These are phyloP conservation scores for Metschnikowia noctiluminum DNA, from an alignment of 805 yeast genomes.

Conservation along the genomic window DNA sequence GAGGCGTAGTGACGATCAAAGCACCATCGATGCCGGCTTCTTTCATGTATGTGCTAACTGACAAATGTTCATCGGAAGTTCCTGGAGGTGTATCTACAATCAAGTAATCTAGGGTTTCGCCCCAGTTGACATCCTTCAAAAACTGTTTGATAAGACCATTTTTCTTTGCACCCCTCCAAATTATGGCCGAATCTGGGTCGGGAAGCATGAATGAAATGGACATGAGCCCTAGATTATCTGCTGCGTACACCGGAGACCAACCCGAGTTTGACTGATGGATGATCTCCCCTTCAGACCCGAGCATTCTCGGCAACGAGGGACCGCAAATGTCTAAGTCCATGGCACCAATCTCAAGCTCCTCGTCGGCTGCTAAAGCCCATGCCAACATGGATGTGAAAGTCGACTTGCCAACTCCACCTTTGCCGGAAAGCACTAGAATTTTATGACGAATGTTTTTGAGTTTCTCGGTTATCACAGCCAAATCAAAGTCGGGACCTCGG, in stretches of 20 bases:
- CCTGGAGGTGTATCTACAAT: conserved; percentile 98
- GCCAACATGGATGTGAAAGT: conserved; percentile 95
- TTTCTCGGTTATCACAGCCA: conserved; percentile 69
- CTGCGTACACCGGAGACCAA: conserved; percentile 95
- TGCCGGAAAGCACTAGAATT: conserved; percentile 72
- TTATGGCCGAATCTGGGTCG: conserved; percentile 86
- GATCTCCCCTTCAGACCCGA: conserved; percentile 84
- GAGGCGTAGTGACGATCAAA: conserved; percentile 92
- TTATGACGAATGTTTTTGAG: conserved; percentile 70
- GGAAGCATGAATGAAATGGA: conserved; percentile 95
- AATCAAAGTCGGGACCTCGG: conserved; percentile 94
- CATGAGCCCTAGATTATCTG: conserved; percentile 93
- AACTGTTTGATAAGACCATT: conserved; percentile 91
- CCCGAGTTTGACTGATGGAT: conserved; percentile 89
- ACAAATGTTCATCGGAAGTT: conserved; percentile 93
- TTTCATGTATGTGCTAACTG: conserved; percentile 82
- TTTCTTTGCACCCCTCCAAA: conserved; percentile 98
- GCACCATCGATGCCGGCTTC: conserved; percentile 96
- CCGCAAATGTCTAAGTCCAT: conserved; percentile 98
- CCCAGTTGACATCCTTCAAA: conserved; percentile 95
- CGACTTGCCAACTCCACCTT: conserved; percentile 97
- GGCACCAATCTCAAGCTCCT: conserved; percentile 83
- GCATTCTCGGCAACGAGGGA: conserved; percentile 91
- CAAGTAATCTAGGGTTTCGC: conserved; percentile 70
- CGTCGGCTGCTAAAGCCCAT: conserved; percentile 88